Percentiles rank a stretch among this genome's conserved stretches.
Evolutionary conservation across 2,329 filamentous ascomycete species (phyloP).

Genomic region (Venturia effusa): DNA sequence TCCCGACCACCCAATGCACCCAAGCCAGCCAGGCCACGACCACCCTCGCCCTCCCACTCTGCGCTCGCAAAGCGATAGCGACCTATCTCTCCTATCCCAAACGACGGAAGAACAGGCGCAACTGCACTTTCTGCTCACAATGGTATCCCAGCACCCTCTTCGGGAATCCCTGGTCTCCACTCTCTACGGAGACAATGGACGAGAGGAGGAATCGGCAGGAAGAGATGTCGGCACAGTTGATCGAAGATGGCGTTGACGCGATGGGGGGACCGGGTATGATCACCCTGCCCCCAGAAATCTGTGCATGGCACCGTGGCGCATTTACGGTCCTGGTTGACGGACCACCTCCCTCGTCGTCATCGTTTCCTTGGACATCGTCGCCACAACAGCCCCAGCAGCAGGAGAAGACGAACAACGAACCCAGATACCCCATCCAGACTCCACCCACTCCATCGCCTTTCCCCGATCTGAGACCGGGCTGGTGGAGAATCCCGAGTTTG

Average conservation of each 20-base stretch:
- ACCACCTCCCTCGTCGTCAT: not conserved
- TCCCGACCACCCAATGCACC: too few relatives aligned
- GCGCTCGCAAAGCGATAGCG: conserved; percentile 21
- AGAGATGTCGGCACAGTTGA: not conserved
- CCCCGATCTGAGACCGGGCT: not conserved
- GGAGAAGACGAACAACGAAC: too few relatives aligned
- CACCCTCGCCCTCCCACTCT: conserved; percentile 16
- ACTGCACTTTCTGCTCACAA: conserved; percentile 23
- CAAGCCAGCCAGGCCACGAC: conserved; percentile 13
- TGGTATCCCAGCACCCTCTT: conserved; percentile 22
- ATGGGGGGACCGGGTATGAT: conserved; percentile 2
- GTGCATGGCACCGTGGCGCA: not conserved
- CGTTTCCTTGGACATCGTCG: not conserved
- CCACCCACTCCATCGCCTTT: not conserved
- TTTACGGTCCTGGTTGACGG: not conserved
- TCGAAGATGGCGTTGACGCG: not conserved
- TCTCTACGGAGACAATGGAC: conserved; percentile 6
- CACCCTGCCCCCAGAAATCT: not conserved
- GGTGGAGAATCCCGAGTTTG: not conserved
- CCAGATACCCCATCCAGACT: not conserved
- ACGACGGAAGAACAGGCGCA: conserved; percentile 14
- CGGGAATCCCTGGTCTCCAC: conserved; percentile 17
- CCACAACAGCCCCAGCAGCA: not conserved
- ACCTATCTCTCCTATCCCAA: conserved; percentile 17
- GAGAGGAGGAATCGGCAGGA: not conserved